Conservation (phyloP, 495 filamentous ascomycete species). For the Stereocaulon alpinum region DNA sequence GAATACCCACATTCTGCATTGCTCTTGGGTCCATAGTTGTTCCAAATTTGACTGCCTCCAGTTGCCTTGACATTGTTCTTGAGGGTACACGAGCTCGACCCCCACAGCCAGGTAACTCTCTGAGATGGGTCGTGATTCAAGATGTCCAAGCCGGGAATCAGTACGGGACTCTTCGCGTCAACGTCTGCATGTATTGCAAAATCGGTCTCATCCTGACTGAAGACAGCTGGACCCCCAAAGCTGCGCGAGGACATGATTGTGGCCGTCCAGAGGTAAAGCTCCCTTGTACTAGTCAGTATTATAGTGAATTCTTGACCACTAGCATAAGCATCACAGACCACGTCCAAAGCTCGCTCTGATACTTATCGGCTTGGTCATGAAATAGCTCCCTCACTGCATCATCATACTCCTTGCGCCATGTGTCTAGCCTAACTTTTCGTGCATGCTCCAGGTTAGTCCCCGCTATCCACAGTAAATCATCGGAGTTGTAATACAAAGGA, state of each 20-base stretch:
- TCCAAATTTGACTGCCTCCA: constrained; percentile 46
- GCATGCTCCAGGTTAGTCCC: constrained; percentile 49
- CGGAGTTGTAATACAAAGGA: constrained; percentile 46
- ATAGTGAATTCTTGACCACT: neutral
- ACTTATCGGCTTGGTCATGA: neutral
- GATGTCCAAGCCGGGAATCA: constrained; percentile 53
- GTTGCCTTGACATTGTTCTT: constrained; percentile 36
- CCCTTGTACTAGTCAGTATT: constrained; percentile 32
- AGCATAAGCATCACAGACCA: constrained; percentile 5
- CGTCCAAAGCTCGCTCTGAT: constrained; percentile 9
- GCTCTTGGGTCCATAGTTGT: constrained; percentile 59
- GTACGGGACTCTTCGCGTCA: constrained; percentile 28
- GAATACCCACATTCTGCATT: constrained; percentile 50
- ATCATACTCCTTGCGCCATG: constrained; percentile 44
- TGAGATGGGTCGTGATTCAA: constrained; percentile 49
- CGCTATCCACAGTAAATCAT: constrained; percentile 47
- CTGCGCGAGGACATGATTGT: constrained; percentile 51
- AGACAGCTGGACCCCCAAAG: constrained; percentile 28
- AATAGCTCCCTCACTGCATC: constrained; percentile 29
- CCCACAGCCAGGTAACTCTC: constrained; percentile 52
- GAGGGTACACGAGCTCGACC: constrained; percentile 36
- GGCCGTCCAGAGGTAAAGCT: constrained; percentile 54
- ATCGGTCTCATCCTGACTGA: constrained; percentile 2
- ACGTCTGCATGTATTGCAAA: neutral
- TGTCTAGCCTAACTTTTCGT: constrained; percentile 30